Percentiles rank a stretch among this genome's conserved stretches.
Evolutionary conservation across 805 yeast genomes (phyloP).

Genomic region (Metahyphopichia silvanorum): DNA sequence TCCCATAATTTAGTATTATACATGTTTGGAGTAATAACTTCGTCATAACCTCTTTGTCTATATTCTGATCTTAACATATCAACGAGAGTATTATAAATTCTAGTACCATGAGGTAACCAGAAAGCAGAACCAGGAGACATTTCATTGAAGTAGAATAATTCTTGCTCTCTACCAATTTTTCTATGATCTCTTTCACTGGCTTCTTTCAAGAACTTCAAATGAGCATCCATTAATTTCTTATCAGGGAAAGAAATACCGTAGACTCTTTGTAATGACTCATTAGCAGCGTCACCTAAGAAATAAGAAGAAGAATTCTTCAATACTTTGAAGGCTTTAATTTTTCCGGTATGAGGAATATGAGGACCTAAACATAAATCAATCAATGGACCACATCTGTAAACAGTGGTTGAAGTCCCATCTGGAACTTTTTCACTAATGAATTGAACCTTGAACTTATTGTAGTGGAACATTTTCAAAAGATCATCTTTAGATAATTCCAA

Average conservation of each 20-base stretch:
- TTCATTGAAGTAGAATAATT: slow-evolving; percentile 91
- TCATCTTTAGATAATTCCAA: slow-evolving; percentile 90
- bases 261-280: slow-evolving; percentile 94
- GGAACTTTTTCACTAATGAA: slow-evolving; percentile 86
- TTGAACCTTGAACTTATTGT: slow-evolving; percentile 93
- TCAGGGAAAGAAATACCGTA: slow-evolving; percentile 99
- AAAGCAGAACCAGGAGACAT: slow-evolving; percentile 97
- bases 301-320: slow-evolving; percentile 95
- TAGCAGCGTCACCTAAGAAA: slow-evolving; percentile 87
- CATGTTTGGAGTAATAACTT: slow-evolving; percentile 99
- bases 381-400: slow-evolving; percentile 95
- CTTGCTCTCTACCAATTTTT: slow-evolving; percentile 95
- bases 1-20: slow-evolving; percentile 97
- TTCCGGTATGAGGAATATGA: slow-evolving; percentile 96
- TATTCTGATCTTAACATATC: slow-evolving; percentile 81
- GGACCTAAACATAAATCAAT: slow-evolving; percentile 98
- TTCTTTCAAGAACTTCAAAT: slow-evolving; percentile 89
- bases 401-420: slow-evolving; percentile 94
- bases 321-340: slow-evolving; percentile 89
- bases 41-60: slow-evolving; percentile 92
- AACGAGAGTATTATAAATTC: slow-evolving; percentile 87
- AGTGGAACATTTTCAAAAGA: slow-evolving; percentile 85
- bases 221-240: slow-evolving; percentile 92
- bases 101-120: slow-evolving; percentile 99
- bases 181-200: slow-evolving; percentile 96